Conservation (phyloP, 805 yeast species). For the Brettanomyces sp. region DNA sequence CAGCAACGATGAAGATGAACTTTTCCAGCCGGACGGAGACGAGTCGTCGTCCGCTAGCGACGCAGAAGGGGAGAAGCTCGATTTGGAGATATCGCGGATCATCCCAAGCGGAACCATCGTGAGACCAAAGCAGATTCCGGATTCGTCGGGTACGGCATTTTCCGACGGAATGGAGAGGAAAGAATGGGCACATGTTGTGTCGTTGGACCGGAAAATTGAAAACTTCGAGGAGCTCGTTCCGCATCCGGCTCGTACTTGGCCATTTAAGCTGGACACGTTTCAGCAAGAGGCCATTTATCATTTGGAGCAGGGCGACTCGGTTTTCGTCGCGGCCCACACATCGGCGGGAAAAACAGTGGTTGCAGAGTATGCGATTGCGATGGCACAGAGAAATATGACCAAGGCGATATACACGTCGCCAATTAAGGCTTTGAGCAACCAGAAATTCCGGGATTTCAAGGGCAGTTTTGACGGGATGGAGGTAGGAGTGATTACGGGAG, state of each 20-base stretch:
- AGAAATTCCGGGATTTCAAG: constrained; percentile 86
- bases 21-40: constrained; percentile 36
- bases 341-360: constrained; percentile 98
- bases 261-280: constrained; percentile 87
- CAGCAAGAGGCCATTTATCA: constrained; percentile 97
- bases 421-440: constrained; percentile 89
- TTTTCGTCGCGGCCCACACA: constrained; percentile 97
- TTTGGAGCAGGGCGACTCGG: constrained; percentile 96
- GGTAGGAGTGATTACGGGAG: constrained; percentile 98
- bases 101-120: constrained; percentile 20
- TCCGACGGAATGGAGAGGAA: constrained; percentile 20
- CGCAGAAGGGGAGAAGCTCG: constrained; percentile 3
- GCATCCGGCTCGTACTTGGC: constrained; percentile 88
- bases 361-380: constrained; percentile 96
- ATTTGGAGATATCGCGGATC: constrained; percentile 20
- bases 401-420: constrained; percentile 96
- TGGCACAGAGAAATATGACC: constrained; percentile 94
- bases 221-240: constrained; percentile 87
- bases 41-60: neutral
- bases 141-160: constrained; percentile 3
- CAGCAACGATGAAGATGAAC: neutral
- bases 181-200: constrained; percentile 95
- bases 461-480: constrained; percentile 85
- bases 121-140: constrained; percentile 13
- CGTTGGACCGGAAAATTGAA: constrained; percentile 69